Base-by-base conservation (phyloP, 2,329 filamentous ascomycete genomes). In the Calonectria multiphialidica region DNA sequence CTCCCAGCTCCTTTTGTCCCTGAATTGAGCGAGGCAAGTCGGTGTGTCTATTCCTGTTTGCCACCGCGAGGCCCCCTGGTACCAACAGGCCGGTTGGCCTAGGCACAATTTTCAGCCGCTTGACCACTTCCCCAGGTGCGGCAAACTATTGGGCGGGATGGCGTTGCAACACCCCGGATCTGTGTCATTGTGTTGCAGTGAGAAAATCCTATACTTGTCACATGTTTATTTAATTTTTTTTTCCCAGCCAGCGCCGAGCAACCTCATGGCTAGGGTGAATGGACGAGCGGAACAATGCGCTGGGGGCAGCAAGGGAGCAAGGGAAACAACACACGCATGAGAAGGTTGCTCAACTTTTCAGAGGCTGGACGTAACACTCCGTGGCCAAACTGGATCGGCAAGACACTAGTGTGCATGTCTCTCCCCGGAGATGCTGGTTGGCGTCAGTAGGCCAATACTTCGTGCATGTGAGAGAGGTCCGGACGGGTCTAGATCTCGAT, bases 91-190 rank as follows among this genome's bases (percentile, higher is more conserved):
- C 57, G 71, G 75, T 73, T 68, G 70, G 61, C 68, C 71, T 64
- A 63, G 71, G 45, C 40, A 40, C 69, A 70, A 75, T 76, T 73
- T 49, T 70, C 63, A 72, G 67, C 70, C 49, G 73, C 42, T 30
- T 37, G 25, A 18, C 42, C 33, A 59, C 45, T 50, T 61, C 59
- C 50, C 67, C 70, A 73, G 59, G 67, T 71, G 62, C 59, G 68
- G 65, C 63, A 45, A 66, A 71, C 53, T 40, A 76, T 79, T 78
- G 75, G 74, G 71, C 53, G 68, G 53, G 70, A 66, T 66, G 49
- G 50, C 49, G 72, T 70, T 73, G 70, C 71, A 69, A 68, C 70
- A 74, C 57, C 72, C 75, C 70, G 45, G 73, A 53, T 49, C 57
- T 47, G 59, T 50, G 65, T 62, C 47, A 35, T 64, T 44, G 66